These are phyloP conservation scores for Microbotryum intermedium DNA, from an alignment of 1,284 basidiomycete genomes.

Conservation along the genomic window DNA sequence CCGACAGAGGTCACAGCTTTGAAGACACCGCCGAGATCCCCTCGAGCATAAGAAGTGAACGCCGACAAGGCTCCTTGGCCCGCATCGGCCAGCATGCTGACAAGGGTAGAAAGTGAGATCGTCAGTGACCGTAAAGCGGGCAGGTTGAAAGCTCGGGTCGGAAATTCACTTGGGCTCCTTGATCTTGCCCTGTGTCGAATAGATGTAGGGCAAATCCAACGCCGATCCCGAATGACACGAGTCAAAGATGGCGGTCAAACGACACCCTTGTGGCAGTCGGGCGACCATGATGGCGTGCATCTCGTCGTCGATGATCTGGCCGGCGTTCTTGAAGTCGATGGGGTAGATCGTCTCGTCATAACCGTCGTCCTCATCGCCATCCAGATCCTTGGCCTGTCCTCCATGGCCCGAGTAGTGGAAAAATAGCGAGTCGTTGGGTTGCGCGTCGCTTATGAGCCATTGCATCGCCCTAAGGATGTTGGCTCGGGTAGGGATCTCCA, in stretches of 20 bases:
- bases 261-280: slow-evolving; percentile 65
- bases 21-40: slow-evolving; percentile 40
- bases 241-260: slow-evolving; percentile 80
- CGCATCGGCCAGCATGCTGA: slow-evolving; percentile 29
- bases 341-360: slow-evolving; percentile 58
- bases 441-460: slow-evolving; percentile 75
- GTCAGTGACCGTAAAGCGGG: background rate
- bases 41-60: slow-evolving; percentile 40
- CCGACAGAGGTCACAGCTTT: slow-evolving; percentile 37
- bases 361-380: slow-evolving; percentile 48
- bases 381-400: slow-evolving; percentile 59
- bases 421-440: slow-evolving; percentile 70
- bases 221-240: slow-evolving; percentile 45
- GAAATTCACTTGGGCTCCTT: slow-evolving; percentile 40
- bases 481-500: slow-evolving; percentile 58
- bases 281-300: slow-evolving; percentile 32
- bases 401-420: slow-evolving; percentile 89
- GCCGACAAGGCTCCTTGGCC: slow-evolving; percentile 35
- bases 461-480: slow-evolving; percentile 81
- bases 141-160: slow-evolving; percentile 9
- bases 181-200: slow-evolving; percentile 46
- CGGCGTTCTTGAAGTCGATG: slow-evolving; percentile 59
- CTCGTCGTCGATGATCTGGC: slow-evolving; percentile 70
- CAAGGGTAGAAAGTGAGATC: background rate
- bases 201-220: slow-evolving; percentile 45